A percentile compares a stretch with the other conserved stretches of the same genome.
Evolutionary conservation across 2,329 filamentous ascomycete species (phyloP).

Genomic region (Diaporthe longicolla): DNA sequence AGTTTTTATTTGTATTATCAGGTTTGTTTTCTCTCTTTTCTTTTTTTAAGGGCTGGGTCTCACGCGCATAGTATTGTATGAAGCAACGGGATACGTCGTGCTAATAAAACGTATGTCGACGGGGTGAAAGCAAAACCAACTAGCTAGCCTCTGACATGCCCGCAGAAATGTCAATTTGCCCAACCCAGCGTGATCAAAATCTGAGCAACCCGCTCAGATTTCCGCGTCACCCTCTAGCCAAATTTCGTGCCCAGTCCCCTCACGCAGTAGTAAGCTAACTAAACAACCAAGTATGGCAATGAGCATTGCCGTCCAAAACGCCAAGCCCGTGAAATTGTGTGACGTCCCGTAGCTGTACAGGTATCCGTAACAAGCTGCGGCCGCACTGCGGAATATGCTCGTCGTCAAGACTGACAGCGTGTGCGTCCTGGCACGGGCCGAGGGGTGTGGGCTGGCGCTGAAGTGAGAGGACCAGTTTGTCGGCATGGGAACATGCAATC

Average conservation of each 20-base stretch:
- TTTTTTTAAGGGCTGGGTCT: no score
- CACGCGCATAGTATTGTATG: no score
- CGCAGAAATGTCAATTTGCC: no score
- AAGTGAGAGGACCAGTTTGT: no score
- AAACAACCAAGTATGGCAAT: background rate
- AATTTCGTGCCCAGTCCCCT: background rate
- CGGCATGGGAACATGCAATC: no score
- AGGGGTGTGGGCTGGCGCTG: background rate
- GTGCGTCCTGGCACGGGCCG: background rate
- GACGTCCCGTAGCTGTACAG: background rate
- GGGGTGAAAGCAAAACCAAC: no score
- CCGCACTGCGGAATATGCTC: background rate
- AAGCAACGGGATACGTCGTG: no score
- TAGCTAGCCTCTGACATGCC: no score
- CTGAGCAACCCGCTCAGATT: background rate
- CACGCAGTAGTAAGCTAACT: background rate
- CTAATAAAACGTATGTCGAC: no score
- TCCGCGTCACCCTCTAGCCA: background rate
- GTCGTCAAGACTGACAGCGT: background rate
- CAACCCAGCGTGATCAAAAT: background rate
- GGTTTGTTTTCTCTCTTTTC: no score
- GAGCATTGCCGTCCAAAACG: background rate
- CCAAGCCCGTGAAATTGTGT: background rate
- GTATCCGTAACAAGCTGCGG: background rate
- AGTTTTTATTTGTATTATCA: no score